Percentiles rank a stretch among this genome's conserved stretches.
Conservation (phyloP, 1,284 basidiomycete species). For the Puccinia coronata region DNA sequence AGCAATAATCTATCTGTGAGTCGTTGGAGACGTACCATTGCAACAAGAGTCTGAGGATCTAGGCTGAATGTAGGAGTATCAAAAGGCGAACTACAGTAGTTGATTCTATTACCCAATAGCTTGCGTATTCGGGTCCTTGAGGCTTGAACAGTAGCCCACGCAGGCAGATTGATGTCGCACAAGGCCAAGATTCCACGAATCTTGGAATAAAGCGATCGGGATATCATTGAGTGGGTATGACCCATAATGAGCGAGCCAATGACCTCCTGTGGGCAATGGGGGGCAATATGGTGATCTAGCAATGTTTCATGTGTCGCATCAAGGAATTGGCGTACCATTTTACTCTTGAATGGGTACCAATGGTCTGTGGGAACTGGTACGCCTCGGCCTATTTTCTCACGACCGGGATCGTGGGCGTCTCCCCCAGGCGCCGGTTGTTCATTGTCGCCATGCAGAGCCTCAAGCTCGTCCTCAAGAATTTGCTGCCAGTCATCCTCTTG, state of each 20-base stretch:
- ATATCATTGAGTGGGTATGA: neutral
- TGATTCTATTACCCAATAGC: neutral
- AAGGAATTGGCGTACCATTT: neutral
- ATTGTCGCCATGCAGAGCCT: no score
- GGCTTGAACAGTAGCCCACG: neutral
- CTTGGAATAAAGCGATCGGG: neutral
- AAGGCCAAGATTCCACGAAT: neutral
- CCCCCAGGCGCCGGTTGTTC: no score
- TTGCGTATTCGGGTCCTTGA: neutral
- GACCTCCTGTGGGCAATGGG: constrained; percentile 56
- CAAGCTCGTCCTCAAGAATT: no score
- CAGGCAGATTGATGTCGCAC: neutral
- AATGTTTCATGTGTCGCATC: no score
- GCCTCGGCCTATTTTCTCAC: no score
- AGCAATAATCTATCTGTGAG: no score
- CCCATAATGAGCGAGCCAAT: constrained; percentile 4
- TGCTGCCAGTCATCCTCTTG: no score
- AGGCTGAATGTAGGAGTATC: neutral
- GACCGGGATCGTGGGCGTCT: no score
- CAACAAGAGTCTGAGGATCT: neutral
- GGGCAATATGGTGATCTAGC: no score
- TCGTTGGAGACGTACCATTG: no score
- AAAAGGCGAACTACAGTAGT: neutral
- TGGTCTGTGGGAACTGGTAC: no score
- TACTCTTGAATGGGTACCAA: neutral